Evolutionary conservation across 2,329 filamentous ascomycete genomes (phyloP).

Genomic region (Cladophialophora exuberans): DNA sequence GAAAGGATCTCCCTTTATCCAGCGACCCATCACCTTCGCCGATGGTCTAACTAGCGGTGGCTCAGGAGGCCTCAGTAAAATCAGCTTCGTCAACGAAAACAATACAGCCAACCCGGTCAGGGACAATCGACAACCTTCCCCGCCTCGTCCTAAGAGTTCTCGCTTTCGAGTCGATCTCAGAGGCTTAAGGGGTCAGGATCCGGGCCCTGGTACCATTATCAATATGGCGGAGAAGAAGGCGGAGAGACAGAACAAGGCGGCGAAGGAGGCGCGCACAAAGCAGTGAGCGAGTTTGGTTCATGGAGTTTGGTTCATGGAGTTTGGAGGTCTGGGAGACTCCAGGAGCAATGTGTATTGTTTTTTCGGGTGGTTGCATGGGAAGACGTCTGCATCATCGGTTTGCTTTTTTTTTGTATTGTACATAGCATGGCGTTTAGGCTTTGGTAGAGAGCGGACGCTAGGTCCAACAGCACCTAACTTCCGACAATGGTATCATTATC

Average conservation of each 20-base stretch:
- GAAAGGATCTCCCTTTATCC: background rate
- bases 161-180: slow-evolving; percentile 25
- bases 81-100: slow-evolving; percentile 5
- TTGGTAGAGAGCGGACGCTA: too few species aligned
- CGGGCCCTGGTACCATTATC: slow-evolving; percentile 29
- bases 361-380: too few species aligned
- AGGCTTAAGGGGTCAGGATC: slow-evolving; percentile 24
- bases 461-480: too few species aligned
- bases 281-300: slow-evolving; percentile 3
- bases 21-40: background rate
- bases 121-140: slow-evolving; percentile 13
- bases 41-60: background rate
- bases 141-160: slow-evolving; percentile 20
- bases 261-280: too few species aligned
- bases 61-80: background rate
- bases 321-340: too few species aligned
- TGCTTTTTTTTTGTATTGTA: too few species aligned
- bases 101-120: background rate
- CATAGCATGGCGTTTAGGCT: too few species aligned
- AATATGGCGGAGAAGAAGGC: slow-evolving; percentile 22
- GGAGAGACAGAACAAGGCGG: background rate
- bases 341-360: too few species aligned
- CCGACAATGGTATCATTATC: too few species aligned
- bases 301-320: too few species aligned
- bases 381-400: too few species aligned